Evolutionary conservation across 179 eudicot genomes (phyloP), one percentile per base, ranked within the genome.

Genomic region (Corrigiola litoralis): DNA sequence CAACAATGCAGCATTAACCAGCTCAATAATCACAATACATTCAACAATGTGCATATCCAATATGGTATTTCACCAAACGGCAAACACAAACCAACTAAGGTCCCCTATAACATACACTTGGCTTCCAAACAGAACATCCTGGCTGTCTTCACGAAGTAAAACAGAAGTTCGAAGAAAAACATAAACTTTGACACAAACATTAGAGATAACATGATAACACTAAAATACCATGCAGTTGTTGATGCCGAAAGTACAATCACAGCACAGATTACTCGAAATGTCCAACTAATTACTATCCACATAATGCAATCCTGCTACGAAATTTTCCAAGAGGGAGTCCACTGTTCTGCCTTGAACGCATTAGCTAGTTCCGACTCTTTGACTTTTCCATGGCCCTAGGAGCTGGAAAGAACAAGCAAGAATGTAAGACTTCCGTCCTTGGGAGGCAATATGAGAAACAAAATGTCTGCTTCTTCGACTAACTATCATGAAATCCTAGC

Each of bases 371-470:
- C 49, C 72, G 69, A 81, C 68, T 79, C 80, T 77, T 87, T 66
- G 92, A 84, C 69, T 90, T 90, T 75, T 87, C 95, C 87, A 81
- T 66, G 18, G 85, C 84, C 79, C 97, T 85, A 9, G 97, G 97
- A 72, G 97, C 97, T 90, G 92, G 47, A 76, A 58, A 76, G 33
- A 7, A 25, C 50, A 59, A 21, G 37, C 11, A 52, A 29, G 31
- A 17, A 32, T 6, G 31, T 60, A 10, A 59, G 27, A 49, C 58
- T 28, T 11, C 12, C 33, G n/a, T 34, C 44, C 1, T 32, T n/a
- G 6, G 10, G 10, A 9, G 47, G 14, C 34, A 16, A 33, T 34
- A 32, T 23, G 32, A 69, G 45, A 34, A 9, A 32, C 4, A 2
- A 48, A 55, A 42, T 10, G 8, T 54, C 45, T 13, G n/a, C n/a